Percentiles rank a stretch among this genome's conserved stretches.
phyloP scores from a whole-genome alignment of 1,284 basidiomycete genomes.

The Clitocybe nebularis region DNA sequence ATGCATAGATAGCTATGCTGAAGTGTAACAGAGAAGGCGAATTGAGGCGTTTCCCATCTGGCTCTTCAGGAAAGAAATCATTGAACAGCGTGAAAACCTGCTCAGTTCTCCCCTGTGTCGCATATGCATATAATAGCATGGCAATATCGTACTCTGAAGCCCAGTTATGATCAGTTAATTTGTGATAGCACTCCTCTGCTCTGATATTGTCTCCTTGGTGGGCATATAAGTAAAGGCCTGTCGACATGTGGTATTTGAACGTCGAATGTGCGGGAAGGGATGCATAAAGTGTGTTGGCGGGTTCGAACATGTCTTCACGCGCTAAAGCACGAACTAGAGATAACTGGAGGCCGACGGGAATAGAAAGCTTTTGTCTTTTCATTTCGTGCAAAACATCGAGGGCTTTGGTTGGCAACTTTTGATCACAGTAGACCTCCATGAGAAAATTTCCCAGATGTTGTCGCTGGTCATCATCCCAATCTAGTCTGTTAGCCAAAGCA shows the following conservation, averaged over 20 bases:
- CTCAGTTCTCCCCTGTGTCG: slow-evolving; percentile 38
- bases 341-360: slow-evolving; percentile 28
- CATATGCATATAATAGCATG: slow-evolving; percentile 53
- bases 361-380: slow-evolving; percentile 29
- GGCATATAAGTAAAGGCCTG: slow-evolving; percentile 49
- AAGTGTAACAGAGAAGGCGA: slow-evolving; percentile 49
- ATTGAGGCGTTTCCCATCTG: slow-evolving; percentile 24
- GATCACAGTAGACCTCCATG: slow-evolving; percentile 33
- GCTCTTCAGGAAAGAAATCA: slow-evolving; percentile 42
- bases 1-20: slow-evolving; percentile 53
- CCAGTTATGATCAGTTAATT: slow-evolving; percentile 28
- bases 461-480: slow-evolving; percentile 25
- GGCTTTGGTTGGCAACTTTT: slow-evolving; percentile 33
- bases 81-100: slow-evolving; percentile 50
- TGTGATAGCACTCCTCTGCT: slow-evolving; percentile 41
- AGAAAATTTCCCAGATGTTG: slow-evolving; percentile 36
- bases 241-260: slow-evolving; percentile 32
- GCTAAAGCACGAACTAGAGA: slow-evolving; percentile 43
- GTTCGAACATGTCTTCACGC: slow-evolving; percentile 32
- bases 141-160: slow-evolving; percentile 31
- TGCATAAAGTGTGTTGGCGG: slow-evolving; percentile 42
- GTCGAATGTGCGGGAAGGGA: slow-evolving; percentile 20
- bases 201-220: slow-evolving; percentile 44
- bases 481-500: slow-evolving; percentile 28
- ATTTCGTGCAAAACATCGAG: slow-evolving; percentile 42